Evolutionary conservation across 179 eudicot species (phyloP).

Genomic region (Beta macrorhiza): DNA sequence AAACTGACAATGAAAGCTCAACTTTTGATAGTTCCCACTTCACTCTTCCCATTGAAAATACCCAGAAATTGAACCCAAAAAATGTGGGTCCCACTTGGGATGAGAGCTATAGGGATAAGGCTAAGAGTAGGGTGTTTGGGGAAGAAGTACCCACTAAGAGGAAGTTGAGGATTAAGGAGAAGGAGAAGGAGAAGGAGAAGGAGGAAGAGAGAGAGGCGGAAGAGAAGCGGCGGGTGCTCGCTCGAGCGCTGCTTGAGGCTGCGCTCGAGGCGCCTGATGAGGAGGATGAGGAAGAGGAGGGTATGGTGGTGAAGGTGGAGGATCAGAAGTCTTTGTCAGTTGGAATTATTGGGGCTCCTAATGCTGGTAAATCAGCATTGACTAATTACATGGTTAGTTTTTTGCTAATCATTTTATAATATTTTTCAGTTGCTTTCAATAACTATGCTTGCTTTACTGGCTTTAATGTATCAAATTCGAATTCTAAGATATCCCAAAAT

Average conservation of each 20-base stretch:
- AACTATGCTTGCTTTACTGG: not conserved
- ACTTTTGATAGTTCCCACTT: constrained; percentile 62
- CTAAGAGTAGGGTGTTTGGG: constrained; percentile 45
- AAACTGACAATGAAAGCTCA: constrained; percentile 32
- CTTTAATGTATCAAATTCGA: not conserved
- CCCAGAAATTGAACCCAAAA: constrained; percentile 15
- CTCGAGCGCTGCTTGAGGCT: constrained; percentile 66
- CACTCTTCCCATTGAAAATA: constrained; percentile 33
- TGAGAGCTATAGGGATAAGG: constrained; percentile 59
- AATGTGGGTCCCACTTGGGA: constrained; percentile 54
- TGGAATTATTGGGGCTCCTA: constrained; percentile 96
- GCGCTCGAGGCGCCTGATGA: constrained; percentile 52
- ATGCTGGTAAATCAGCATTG: constrained; percentile 97
- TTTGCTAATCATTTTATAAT: not conserved
- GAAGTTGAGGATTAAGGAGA: constrained; percentile 34
- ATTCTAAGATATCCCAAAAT: not conserved
- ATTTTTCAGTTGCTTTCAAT: constrained; percentile 7
- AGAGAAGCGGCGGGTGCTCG: constrained; percentile 52
- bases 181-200: constrained; percentile 33
- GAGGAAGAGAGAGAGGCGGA: constrained; percentile 24
- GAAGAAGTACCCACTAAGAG: constrained; percentile 27
- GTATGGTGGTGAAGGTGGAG: constrained; percentile 54
- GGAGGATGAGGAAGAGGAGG: constrained; percentile 49
- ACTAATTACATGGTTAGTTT: constrained; percentile 81
- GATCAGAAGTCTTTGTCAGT: constrained; percentile 81